Conservation (phyloP, 2,329 filamentous ascomycete genomes). For the Fusarium nisikadoi region DNA sequence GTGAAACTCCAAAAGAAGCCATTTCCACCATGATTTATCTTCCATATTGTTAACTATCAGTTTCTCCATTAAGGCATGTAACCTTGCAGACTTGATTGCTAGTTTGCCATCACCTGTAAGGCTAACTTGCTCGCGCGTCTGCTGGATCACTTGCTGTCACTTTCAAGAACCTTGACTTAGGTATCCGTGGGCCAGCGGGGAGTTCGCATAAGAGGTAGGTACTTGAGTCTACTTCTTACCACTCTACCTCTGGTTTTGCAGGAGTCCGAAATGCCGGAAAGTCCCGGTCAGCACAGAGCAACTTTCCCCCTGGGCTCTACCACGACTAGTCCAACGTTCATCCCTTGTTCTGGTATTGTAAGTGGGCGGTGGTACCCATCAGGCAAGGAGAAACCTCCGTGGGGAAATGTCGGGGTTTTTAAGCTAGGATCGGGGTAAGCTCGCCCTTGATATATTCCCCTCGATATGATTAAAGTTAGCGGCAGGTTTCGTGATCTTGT, state of each 20-base stretch:
- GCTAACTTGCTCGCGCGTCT: constrained; percentile 29
- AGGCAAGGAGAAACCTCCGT: constrained; percentile 17
- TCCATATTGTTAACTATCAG: neutral
- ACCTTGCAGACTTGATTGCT: neutral
- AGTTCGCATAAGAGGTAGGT: constrained; percentile 2
- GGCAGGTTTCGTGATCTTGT: constrained; percentile 1
- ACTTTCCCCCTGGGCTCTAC: constrained; percentile 16
- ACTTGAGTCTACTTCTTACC: constrained; percentile 4
- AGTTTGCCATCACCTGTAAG: neutral
- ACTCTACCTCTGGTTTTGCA: neutral
- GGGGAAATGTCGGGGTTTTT: constrained; percentile 39
- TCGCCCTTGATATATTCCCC: constrained; percentile 13
- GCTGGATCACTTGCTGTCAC: constrained; percentile 19
- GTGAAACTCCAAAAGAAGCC: constrained; percentile 28
- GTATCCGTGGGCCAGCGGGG: neutral
- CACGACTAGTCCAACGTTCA: constrained; percentile 2
- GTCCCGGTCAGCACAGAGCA: constrained; percentile 22
- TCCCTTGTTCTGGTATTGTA: constrained; percentile 17
- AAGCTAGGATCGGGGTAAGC: constrained; percentile 28
- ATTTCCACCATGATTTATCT: constrained; percentile 3
- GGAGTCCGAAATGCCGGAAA: constrained; percentile 22
- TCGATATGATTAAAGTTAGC: neutral
- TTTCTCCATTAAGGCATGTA: constrained; percentile 13
- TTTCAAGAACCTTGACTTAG: neutral
- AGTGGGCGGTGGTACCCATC: constrained; percentile 8